Base-by-base conservation (phyloP, 2,329 filamentous ascomycete species). In the Dothiorella sarmentorum region DNA sequence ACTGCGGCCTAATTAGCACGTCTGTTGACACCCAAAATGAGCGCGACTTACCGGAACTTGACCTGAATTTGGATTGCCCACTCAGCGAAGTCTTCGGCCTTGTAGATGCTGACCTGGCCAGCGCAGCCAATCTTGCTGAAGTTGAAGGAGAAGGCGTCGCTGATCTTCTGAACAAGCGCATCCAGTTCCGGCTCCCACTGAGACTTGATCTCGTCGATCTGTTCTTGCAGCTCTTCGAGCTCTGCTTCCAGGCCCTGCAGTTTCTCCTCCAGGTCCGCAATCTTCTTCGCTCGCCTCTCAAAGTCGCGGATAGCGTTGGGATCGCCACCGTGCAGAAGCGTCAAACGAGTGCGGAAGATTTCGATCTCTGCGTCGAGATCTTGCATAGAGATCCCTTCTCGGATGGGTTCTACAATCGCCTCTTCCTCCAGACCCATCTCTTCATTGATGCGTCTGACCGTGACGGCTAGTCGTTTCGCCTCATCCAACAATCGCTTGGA, bases 41-140 rank as follows among this genome's bases (percentile, higher is more conserved):
- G 43, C 4, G 15, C 45, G 20, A 73, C 82, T 60, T 81, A 90
- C 87, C 93, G 87, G 78, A 99, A 99, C 70, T 92, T 95, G 71
- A 99, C 94, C 72, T 88, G 87, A 70, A 99, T 95, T 70, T 96
- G 87, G 61, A 99, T 87, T 1, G 90, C 87, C 94, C 94, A 99
- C 61, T 89, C 85, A 59, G 95, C 90, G 75, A 97, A 99, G 69
- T 97, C 91, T 20, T 91, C 80, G 64, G 91, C 89, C 72, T 97
- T 97, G 78, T 92, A 83, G 3, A 99, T 80, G 61, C 82, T 82
- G 3, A 99, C 91, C 73, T 97, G 90, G 33, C 94, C 94, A 4
- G 92, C 92, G 72, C 94, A 97, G 64, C 87, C 91, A 69, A 99
- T 97, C 71, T 93, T 88, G 67, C 90, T 85, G 71, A 99, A 97